Evolutionary conservation across 2,329 filamentous ascomycete genomes (phyloP).

Genomic region (Magnaporthiopsis poae): DNA sequence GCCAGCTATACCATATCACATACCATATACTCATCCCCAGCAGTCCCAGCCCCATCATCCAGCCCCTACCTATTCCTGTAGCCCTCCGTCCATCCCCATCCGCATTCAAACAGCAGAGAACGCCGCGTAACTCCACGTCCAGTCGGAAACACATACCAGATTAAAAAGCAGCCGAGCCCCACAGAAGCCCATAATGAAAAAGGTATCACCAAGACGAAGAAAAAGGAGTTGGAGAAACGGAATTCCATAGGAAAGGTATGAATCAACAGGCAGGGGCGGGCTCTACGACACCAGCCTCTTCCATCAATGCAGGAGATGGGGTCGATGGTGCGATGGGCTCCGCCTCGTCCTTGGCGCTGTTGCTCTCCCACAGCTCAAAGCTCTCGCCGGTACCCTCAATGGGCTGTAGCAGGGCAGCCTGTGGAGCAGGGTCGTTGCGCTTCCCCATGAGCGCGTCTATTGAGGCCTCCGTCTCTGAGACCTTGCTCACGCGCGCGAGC

Average conservation of each 20-base stretch:
- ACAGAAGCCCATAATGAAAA: neutral
- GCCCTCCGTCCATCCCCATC: neutral
- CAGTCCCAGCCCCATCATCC: too few relatives aligned
- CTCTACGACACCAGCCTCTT: neutral
- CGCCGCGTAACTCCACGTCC: neutral
- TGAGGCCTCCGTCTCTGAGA: constrained; percentile 12
- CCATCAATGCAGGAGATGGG: neutral
- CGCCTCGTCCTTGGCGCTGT: constrained; percentile 50
- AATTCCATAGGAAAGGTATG: neutral
- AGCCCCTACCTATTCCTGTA: neutral
- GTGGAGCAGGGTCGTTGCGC: constrained; percentile 25
- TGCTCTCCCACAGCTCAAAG: constrained; percentile 64
- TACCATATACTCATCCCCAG: neutral
- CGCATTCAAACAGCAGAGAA: neutral
- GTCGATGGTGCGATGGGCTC: constrained; percentile 19
- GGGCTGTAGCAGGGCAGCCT: constrained; percentile 40
- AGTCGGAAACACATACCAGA: neutral
- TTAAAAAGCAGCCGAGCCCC: neutral
- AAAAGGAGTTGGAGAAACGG: neutral
- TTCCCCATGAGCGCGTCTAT: constrained; percentile 30
- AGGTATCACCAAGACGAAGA: neutral
- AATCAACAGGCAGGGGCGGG: neutral
- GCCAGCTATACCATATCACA: neutral
- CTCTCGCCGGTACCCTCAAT: constrained; percentile 50
- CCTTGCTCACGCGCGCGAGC: constrained; percentile 19